phyloP scores from a whole-genome alignment of 495 filamentous ascomycete species.

The Clavariopsis aquatica region DNA sequence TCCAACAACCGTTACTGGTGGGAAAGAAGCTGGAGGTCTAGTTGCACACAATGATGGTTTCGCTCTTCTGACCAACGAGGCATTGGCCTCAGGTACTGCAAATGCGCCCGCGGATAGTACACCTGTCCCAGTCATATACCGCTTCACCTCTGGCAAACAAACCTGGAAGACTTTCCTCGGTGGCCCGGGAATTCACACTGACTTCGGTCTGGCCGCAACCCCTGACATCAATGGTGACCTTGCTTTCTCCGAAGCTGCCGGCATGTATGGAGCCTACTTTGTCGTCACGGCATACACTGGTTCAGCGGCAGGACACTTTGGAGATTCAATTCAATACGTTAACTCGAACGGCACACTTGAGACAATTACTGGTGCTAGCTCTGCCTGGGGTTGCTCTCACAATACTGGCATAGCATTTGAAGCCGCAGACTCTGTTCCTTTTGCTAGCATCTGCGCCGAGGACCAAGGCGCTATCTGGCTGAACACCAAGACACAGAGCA shows the following conservation, averaged over 20 bases:
- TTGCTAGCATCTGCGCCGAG: conserved; percentile 56
- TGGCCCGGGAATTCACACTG: conserved; percentile 52
- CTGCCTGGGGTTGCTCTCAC: conserved; percentile 60
- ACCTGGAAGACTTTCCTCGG: conserved; percentile 56
- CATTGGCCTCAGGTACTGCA: conserved; percentile 46
- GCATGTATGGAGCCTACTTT: conserved; percentile 57
- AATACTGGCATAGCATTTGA: conserved; percentile 62
- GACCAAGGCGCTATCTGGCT: conserved; percentile 61
- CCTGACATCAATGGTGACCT: conserved; percentile 59
- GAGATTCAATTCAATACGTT: conserved; percentile 58
- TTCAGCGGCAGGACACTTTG: conserved; percentile 54
- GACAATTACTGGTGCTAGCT: conserved; percentile 48
- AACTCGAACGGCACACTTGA: conserved; percentile 48
- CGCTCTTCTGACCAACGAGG: conserved; percentile 52
- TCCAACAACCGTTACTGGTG: conserved; percentile 48
- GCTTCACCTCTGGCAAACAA: conserved; percentile 51
- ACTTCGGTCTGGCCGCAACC: conserved; percentile 49
- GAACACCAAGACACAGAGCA: conserved; percentile 56
- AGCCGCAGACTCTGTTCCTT: conserved; percentile 52
- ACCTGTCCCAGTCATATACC: conserved; percentile 53
- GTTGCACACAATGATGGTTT: conserved; percentile 60
- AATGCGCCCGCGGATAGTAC: conserved; percentile 32
- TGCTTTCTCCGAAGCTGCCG: conserved; percentile 54
- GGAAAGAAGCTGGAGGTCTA: conserved; percentile 57
- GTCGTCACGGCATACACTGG: conserved; percentile 57